These are phyloP conservation scores for Boletellus deceptivus DNA, from an alignment of 1,284 basidiomycete genomes.

Conservation along the genomic window DNA sequence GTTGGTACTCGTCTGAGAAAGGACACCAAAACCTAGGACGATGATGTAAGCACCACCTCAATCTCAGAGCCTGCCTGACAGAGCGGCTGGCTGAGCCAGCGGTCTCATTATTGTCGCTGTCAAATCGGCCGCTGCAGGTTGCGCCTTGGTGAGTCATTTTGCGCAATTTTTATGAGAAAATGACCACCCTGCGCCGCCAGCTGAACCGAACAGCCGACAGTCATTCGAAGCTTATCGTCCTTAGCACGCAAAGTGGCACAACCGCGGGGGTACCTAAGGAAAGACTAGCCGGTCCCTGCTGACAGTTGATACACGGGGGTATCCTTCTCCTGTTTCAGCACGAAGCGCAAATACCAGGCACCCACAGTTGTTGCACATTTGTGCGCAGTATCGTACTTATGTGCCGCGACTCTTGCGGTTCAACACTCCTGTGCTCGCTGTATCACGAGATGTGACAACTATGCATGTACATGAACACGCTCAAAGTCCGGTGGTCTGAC, in stretches of 20 bases:
- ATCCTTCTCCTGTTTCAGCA: slow-evolving; percentile 1
- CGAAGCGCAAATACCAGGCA: not conserved
- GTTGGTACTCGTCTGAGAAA: slow-evolving; percentile 20
- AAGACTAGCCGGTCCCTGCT: not conserved
- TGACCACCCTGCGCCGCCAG: not conserved
- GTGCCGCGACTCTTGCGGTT: not conserved
- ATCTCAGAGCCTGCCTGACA: slow-evolving; percentile 14
- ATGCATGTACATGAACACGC: not conserved
- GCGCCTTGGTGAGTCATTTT: slow-evolving; percentile 6
- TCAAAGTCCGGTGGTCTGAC: too few relatives aligned
- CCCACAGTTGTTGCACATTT: not conserved
- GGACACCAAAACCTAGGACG: slow-evolving; percentile 7
- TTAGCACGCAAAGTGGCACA: not conserved
- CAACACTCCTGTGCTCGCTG: not conserved
- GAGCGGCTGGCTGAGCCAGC: too few relatives aligned
- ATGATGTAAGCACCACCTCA: slow-evolving; percentile 26
- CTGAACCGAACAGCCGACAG: not conserved
- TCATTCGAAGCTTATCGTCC: not conserved
- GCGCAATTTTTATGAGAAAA: slow-evolving; percentile 3
- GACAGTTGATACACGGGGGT: not conserved
- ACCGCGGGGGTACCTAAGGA: not conserved
- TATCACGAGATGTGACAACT: not conserved
- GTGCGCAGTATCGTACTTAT: too few relatives aligned
- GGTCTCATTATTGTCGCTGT: slow-evolving; percentile 5
- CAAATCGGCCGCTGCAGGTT: not conserved